Base-by-base conservation (phyloP, 2,329 filamentous ascomycete species). In the Colletotrichum siamense region DNA sequence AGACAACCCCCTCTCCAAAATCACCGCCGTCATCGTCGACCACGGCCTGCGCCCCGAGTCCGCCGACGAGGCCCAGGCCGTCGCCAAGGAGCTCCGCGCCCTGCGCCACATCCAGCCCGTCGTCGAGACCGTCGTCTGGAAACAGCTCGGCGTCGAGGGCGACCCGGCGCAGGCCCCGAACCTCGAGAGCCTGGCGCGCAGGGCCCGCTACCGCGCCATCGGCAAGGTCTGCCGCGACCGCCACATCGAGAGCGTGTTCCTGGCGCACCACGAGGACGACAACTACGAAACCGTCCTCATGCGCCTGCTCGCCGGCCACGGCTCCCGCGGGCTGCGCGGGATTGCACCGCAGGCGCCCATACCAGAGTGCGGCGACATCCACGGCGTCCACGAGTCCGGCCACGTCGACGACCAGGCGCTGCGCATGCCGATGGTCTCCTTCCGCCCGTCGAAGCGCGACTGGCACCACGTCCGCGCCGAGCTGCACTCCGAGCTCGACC, bases 211-310 rank as follows among this genome's bases (percentile, higher is more conserved):
- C 83, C 93, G 91, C 77, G 87, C 88, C 1, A 84, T 99, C 2
- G 96, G 94, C 1, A 82, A 80, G 16, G 88, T 89, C 9, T 96
- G 94, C 82, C 83, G 84, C 18, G 82, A 85, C 2, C 79, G 86
- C 8, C 82, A 85, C 0, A 90, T 94, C 6, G 85, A 84, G 6
- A 91, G 91, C 24, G 83, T 99, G 3, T 89, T 98, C 52, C 87
- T 98, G 32, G 97, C 94, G 6, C 97, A 99, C 82, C 97, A 99
- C 82, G 88, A 91, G 77, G 96, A 98, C 81, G 97, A 99, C 81
- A 95, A 97, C 81, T 94, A 96, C 72, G 97, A 99, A 86, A 98
- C 96, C 0, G 89, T 98, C 6, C 85, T 99, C 65, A 94, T 96
- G 92, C 91, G 97, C 57, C 84, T 99, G 44, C 84, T 93, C 10